These are phyloP conservation scores for Zygosaccharomyces pseudobailii DNA, from an alignment of 1,139 yeast species.

Conservation along the genomic window DNA sequence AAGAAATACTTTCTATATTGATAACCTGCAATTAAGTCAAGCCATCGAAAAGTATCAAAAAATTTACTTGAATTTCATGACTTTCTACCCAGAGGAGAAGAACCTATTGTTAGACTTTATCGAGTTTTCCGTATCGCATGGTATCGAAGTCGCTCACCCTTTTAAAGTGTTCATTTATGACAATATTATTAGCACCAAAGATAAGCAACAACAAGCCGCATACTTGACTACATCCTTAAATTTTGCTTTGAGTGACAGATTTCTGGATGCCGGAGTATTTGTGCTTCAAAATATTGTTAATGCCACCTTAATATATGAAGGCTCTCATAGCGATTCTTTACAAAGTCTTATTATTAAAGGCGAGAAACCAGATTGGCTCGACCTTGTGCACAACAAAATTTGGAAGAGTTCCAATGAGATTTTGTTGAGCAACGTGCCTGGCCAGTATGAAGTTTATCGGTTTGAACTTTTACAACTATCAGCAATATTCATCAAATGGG, in stretches of 20 bases:
- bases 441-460: constrained; percentile 68
- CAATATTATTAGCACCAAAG: constrained; percentile 49
- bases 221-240: constrained; percentile 53
- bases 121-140: constrained; percentile 26
- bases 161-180: constrained; percentile 57
- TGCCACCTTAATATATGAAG: constrained; percentile 62
- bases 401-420: constrained; percentile 67
- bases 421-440: constrained; percentile 51
- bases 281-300: constrained; percentile 61
- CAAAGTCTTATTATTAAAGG: constrained; percentile 42
- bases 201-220: constrained; percentile 43
- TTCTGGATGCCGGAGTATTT: constrained; percentile 55
- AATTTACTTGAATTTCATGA: constrained; percentile 48
- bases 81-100: constrained; percentile 35
- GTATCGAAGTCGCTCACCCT: constrained; percentile 37
- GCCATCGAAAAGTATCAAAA: constrained; percentile 59
- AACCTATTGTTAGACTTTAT: constrained; percentile 45
- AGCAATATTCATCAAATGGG: constrained; percentile 66
- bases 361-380: constrained; percentile 55
- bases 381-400: constrained; percentile 52
- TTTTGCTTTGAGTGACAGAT: constrained; percentile 42
- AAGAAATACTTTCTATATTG: constrained; percentile 29
- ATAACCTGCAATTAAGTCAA: constrained; percentile 69
- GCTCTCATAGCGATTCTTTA: constrained; percentile 47
- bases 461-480: constrained; percentile 80